These are phyloP conservation scores for Mycena maculata DNA, from an alignment of 768 basidiomycete species.

Conservation along the genomic window DNA sequence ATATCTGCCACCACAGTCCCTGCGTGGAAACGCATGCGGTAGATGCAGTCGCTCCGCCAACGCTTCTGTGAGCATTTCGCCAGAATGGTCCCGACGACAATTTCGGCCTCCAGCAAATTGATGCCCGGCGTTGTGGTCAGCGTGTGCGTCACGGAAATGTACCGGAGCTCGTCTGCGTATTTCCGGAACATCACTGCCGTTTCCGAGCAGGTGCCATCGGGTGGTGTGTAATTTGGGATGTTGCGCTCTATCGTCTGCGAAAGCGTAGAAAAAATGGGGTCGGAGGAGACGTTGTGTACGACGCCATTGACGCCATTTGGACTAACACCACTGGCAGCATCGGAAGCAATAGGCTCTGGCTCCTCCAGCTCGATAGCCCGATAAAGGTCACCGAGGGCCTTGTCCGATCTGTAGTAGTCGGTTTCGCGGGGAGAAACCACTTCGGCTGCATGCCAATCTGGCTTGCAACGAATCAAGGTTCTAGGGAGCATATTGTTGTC, in stretches of 20 bases:
- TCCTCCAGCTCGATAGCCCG: slow-evolving; percentile 63
- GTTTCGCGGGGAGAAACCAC: slow-evolving; percentile 62
- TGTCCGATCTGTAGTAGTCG: slow-evolving; percentile 78
- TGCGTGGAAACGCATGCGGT: slow-evolving; percentile 72
- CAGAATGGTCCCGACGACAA: slow-evolving; percentile 80
- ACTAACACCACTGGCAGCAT: slow-evolving; percentile 38
- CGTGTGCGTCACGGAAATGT: slow-evolving; percentile 77
- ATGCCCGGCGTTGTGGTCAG: slow-evolving; percentile 66
- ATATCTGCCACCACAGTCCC: slow-evolving; percentile 63
- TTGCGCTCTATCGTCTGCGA: slow-evolving; percentile 41
- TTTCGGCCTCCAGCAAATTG: slow-evolving; percentile 76
- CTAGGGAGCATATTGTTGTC: slow-evolving; percentile 58
- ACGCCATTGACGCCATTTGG: slow-evolving; percentile 15
- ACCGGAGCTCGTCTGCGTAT: slow-evolving; percentile 75
- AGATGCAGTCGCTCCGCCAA: slow-evolving; percentile 67
- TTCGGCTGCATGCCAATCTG: slow-evolving; percentile 82
- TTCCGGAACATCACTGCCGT: slow-evolving; percentile 56
- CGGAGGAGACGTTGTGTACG: slow-evolving; percentile 38
- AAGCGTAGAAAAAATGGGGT: slow-evolving; percentile 55
- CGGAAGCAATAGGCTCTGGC: slow-evolving; percentile 14
- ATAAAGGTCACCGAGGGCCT: slow-evolving; percentile 79
- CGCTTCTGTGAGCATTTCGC: slow-evolving; percentile 73
- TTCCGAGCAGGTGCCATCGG: slow-evolving; percentile 41
- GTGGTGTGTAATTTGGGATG: slow-evolving; percentile 41
- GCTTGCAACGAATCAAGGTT: slow-evolving; percentile 72